Evolutionary conservation across 225 moss, liverwort and hornwort genomes (phyloP), one percentile per base, ranked within the genome.

Genomic region (Sphagnum tenellum): DNA sequence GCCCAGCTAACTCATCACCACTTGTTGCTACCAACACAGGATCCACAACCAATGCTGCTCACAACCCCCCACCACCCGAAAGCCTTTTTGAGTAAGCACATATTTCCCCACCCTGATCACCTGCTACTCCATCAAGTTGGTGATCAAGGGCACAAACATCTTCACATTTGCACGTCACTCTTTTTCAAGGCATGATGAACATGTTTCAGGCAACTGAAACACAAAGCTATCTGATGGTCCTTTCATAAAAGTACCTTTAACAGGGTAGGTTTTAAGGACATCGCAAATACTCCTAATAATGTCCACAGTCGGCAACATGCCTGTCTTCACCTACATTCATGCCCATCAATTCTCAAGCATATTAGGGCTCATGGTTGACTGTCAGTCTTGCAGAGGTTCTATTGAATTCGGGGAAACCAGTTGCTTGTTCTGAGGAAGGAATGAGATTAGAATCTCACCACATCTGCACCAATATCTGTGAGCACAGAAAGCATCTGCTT

Each of bases 1-100:
- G 81, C 12, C 89, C 93, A 44, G 87, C 90, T 48, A 98, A 77
- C 75, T 89, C 85, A 79, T 98, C 77, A 68, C 93, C 98, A 72
- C 98, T 98, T 74, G 98, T 98, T 45, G 93, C 71, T 54, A 90
- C 62, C 79, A 98, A 79, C 64, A 98, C 93, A 45, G 98, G 98
- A 77, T 98, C 98, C 52, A 98, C 98, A 9, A 98, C 90, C 63
- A 98, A 13, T 61, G 87, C 93, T 98, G 90, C 77, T 67, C 61
- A 70, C 65, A 74, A 72, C 70, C 59, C 71, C 73, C 46, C 49
- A 29, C 1, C 29, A 29, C 29, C 29, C 29, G 1, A 29, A 29
- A 29, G 29, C 29, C 29, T 29, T 29, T 29, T 29, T 29, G 29
- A 29, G 29, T 29, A 29, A 29, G 29, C 29, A 29, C 29, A 29